Percentiles rank a stretch among this genome's conserved stretches.
These are phyloP conservation scores for Dothideomycetidae sp. DNA, from an alignment of 2,329 filamentous ascomycete species.

Conservation along the genomic window DNA sequence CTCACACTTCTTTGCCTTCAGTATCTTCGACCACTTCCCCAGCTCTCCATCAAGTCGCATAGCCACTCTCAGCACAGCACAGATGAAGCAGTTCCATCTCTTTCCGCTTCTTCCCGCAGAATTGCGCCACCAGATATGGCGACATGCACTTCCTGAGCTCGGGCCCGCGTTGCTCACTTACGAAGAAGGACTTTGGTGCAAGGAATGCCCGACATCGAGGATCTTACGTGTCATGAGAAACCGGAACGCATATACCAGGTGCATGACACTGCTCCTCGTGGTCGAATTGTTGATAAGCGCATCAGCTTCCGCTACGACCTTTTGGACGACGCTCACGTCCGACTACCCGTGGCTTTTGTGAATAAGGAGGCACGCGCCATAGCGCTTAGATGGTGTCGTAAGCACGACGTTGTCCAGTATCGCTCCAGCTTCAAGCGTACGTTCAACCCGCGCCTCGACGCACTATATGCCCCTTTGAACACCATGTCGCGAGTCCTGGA, in stretches of 20 bases:
- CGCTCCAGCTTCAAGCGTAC: background rate
- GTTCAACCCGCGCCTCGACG: background rate
- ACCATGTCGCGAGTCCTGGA: background rate
- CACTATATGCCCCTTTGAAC: background rate
- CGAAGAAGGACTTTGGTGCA: background rate
- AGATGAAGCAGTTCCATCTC: too few species aligned
- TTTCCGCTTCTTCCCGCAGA: background rate
- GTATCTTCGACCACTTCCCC: too few species aligned
- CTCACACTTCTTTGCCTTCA: too few species aligned
- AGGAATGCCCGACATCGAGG: background rate
- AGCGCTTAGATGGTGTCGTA: background rate
- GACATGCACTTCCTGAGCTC: background rate
- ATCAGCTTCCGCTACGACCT: background rate
- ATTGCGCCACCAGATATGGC: background rate
- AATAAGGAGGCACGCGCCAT: background rate
- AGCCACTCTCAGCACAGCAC: too few species aligned
- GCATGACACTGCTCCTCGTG: too few species aligned
- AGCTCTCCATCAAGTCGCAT: too few species aligned
- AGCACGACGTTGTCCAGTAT: background rate
- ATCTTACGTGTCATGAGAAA: too few species aligned
- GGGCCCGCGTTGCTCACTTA: background rate
- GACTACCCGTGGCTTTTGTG: background rate
- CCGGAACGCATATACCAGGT: too few species aligned
- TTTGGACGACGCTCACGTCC: background rate
- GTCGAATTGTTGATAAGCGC: background rate